Base-by-base conservation (phyloP, 495 filamentous ascomycete species). In the Pyrenula massariospora region DNA sequence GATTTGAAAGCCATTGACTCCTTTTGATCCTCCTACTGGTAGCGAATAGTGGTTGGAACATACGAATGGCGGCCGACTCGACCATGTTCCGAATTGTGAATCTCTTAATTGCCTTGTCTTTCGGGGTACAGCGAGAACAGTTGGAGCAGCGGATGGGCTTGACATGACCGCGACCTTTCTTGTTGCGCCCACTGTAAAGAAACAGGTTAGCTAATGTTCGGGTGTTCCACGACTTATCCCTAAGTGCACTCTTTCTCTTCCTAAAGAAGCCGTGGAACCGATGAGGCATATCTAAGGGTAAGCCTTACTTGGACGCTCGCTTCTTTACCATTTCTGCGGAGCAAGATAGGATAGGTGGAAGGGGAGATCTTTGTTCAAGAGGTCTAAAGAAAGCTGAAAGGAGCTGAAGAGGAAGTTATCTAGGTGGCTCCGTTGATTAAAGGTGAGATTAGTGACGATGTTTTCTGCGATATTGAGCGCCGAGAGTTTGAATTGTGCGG, bases 71-170 rank as follows among this genome's bases (percentile, higher is more conserved):
- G 64, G 93, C 93, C 60, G 90, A 95, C 80, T 99, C 93, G 63
- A 99, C 93, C 94, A 98, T 98, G 85, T 98, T 98, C 74, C 93
- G 86, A 84, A 99, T 97, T 74, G 93, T 99, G 83, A 99, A 99
- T 77, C 93, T 84, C 91, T 99, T 99, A 82, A 99, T 97, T 66
- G 93, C 94, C 86, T 99, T 99, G 72, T 99, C 93, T 85, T 99
- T 99, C 70, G 93, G 93, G 48, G 88, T 93, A 86, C 93, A 99
- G 82, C 93, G 85, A 71, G 91, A 94, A 86, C 93, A 99, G 88
- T 99, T 99, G 80, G 89, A 95, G 88, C 93, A 99, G 68, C 93
- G 87, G 77, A 99, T 95, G 62, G 93, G 93, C 84, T 96, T 96
- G 73, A 95, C 91, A 81, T 98, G 93, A 77, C 93, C 93, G 73